Conservation (phyloP, 2,329 filamentous ascomycete species). For the Colletotrichum spaethianum region DNA sequence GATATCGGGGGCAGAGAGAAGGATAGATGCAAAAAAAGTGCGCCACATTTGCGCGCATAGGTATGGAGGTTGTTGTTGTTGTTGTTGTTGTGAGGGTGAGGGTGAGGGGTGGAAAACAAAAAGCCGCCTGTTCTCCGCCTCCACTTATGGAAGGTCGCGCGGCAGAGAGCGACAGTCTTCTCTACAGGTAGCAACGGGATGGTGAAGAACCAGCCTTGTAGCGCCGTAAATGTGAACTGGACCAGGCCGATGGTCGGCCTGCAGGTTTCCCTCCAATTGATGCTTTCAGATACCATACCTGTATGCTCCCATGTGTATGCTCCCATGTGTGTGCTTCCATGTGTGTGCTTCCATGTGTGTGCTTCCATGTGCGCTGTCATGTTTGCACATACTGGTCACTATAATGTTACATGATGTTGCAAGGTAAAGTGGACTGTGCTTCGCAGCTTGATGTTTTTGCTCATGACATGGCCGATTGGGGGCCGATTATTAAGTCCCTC, state of each 20-base stretch:
- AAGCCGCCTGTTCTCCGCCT: conserved; percentile 13
- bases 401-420: neutral
- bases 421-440: neutral
- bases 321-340: neutral
- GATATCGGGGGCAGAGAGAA: conserved; percentile 3
- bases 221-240: conserved; percentile 25
- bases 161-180: neutral
- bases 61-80: conserved; percentile 11
- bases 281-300: neutral
- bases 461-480: neutral
- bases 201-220: conserved; percentile 13
- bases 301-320: too few species aligned
- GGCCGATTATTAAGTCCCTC: conserved; percentile 26
- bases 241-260: conserved; percentile 22
- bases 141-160: neutral
- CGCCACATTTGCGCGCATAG: conserved; percentile 13
- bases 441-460: neutral
- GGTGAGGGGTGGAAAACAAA: conserved; percentile 7
- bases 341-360: neutral
- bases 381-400: neutral
- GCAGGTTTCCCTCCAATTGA: conserved; percentile 17
- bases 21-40: neutral
- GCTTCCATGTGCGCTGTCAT: neutral
- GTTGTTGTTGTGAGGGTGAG: conserved; percentile 2
- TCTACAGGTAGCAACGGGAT: conserved; percentile 22